Base-by-base conservation (phyloP, 805 yeast genomes). In the Blastobotrys parvus region DNA sequence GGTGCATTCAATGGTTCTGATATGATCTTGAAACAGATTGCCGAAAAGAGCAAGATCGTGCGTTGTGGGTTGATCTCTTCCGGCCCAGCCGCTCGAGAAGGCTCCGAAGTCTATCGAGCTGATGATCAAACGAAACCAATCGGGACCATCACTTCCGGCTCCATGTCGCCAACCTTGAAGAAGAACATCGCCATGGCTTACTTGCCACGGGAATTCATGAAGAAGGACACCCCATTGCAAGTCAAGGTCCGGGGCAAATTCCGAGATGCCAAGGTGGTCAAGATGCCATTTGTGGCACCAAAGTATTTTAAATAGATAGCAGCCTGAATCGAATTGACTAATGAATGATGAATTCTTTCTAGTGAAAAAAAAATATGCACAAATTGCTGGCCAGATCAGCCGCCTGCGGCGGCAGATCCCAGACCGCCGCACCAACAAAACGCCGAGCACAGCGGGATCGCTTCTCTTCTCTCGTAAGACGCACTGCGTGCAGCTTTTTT, bases 11-110 rank as follows among this genome's bases (percentile, higher is more conserved):
- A 89, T 57, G 98, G 98, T 22, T 71, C 80, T 32, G 67, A 70
- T 10, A 75, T 67, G 54, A 84, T 92, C 42, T 67, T 86, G 47
- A 65, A 68, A 3, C 96, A 89, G 63, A 60, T 92, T 42, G 68
- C 71, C 37, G 80, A 84, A 50, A 85, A 87, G 60, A 62, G 70
- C 2, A 58, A 67, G 23, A 70, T 71, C 43, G 71, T 77, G 40
- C 78, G 98, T 57, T 82, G 87, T 11, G 97, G 97, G 2, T 60
- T 72, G 34, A 61, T 64, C 10, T 76, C 81, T 5, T 73, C 71
- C 50, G 97, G 97, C 1, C 97, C 97, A 8, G 87, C 98, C 1
- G 96, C 97, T 25, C 78, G 98, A 63, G 82, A 80, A 20, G 87
- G 84, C 7, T 69, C 76, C 52, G 77, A 76, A 53, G 74, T 90